phyloP scores from a whole-genome alignment of 2,329 filamentous ascomycete species.

The Nemania bipapillata region DNA sequence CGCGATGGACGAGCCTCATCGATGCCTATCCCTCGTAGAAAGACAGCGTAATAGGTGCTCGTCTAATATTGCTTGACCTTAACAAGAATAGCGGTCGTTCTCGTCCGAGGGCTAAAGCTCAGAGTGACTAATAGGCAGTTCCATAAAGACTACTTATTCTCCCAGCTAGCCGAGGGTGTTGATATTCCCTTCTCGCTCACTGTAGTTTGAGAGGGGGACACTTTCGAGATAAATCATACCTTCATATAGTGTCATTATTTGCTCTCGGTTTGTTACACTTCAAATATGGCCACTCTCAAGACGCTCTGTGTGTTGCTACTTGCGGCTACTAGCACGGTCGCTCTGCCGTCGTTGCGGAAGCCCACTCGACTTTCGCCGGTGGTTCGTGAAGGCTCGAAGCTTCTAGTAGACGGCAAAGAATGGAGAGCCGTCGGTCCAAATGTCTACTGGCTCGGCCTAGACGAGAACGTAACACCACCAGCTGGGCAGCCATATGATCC shows the following conservation, averaged over 20 bases:
- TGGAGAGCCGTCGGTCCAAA: constrained; percentile 62
- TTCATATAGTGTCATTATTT: not conserved
- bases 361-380: constrained; percentile 47
- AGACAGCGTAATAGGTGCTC: not conserved
- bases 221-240: not conserved
- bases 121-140: constrained; percentile 3
- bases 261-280: not conserved
- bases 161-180: not conserved
- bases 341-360: constrained; percentile 25
- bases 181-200: not conserved
- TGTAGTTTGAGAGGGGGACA: not conserved
- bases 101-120: constrained; percentile 15
- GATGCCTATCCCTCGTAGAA: constrained; percentile 4
- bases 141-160: constrained; percentile 11
- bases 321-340: constrained; percentile 30
- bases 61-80: not conserved
- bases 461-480: constrained; percentile 61
- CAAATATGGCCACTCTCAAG: constrained; percentile 34
- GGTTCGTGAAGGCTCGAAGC: constrained; percentile 52
- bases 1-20: constrained; percentile 22
- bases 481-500: constrained; percentile 58
- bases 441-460: constrained; percentile 63
- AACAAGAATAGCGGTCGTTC: not conserved
- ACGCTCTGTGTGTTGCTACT: constrained; percentile 35
- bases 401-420: constrained; percentile 53